Evolutionary conservation across 805 yeast species (phyloP).

Genomic region (Candida easanensis): DNA sequence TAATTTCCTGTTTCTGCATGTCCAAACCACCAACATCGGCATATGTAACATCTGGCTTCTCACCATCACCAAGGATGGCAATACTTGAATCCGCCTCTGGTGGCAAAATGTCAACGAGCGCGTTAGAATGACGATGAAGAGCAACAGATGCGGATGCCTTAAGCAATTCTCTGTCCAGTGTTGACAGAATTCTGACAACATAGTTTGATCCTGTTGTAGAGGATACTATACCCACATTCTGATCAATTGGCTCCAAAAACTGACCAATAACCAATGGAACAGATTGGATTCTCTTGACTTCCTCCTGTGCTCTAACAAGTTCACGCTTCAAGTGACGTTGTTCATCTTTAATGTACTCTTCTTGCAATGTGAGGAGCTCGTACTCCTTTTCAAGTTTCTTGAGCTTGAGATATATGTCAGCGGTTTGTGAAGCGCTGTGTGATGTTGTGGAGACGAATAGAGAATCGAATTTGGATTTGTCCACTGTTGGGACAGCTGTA

Average conservation of each 20-base stretch:
- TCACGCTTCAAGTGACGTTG: constrained; percentile 95
- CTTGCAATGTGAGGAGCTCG: constrained; percentile 82
- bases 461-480: constrained; percentile 31
- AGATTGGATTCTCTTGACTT: constrained; percentile 94
- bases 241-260: constrained; percentile 95
- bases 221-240: constrained; percentile 93
- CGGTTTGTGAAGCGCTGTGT: constrained; percentile 8
- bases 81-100: constrained; percentile 98
- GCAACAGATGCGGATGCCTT: constrained; percentile 97
- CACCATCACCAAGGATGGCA: constrained; percentile 90
- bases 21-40: constrained; percentile 99
- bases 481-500: constrained; percentile 29
- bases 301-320: constrained; percentile 95
- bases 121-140: constrained; percentile 96
- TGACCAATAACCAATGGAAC: constrained; percentile 98
- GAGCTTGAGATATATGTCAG: constrained; percentile 76
- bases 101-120: constrained; percentile 93
- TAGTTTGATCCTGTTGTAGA: constrained; percentile 97
- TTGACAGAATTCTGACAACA: constrained; percentile 91
- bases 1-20: constrained; percentile 98
- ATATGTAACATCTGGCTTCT: constrained; percentile 88
- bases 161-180: constrained; percentile 89
- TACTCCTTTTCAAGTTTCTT: constrained; percentile 89
- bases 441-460: constrained; percentile 24
- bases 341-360: constrained; percentile 96